Evolutionary conservation across 2,329 filamentous ascomycete genomes (phyloP).

Genomic region (Grosmannia penicillata): DNA sequence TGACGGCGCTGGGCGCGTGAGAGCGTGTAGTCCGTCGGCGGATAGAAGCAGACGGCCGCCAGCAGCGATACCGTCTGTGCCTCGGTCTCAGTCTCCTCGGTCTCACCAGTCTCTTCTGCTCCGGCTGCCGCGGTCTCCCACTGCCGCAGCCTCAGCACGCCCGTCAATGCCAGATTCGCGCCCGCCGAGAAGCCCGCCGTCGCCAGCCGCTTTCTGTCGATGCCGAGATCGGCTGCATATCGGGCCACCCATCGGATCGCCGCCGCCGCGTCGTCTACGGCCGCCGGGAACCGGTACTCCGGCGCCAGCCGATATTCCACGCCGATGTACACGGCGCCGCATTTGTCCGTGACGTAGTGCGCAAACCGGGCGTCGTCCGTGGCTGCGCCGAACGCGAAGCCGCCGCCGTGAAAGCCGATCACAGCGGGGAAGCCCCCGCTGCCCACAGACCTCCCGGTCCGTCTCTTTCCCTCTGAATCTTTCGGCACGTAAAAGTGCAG

Average conservation of each 20-base stretch:
- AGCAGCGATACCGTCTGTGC: conserved; percentile 31
- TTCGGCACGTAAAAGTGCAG: conserved; percentile 29
- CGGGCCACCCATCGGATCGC: conserved; percentile 45
- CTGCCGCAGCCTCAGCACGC: conserved; percentile 19
- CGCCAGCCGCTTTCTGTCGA: conserved; percentile 40
- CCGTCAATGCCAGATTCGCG: conserved; percentile 37
- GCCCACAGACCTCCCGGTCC: no score
- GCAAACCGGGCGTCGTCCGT: conserved; percentile 51
- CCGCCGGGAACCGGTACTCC: conserved; percentile 46
- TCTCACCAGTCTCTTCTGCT: no score
- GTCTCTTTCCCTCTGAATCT: conserved; percentile 4
- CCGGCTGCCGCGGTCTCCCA: conserved; percentile 11
- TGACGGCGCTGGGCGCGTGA: conserved; percentile 39
- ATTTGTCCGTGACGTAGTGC: conserved; percentile 29
- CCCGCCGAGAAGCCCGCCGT: conserved; percentile 52
- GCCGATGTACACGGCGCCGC: conserved; percentile 42
- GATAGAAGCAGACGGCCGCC: conserved; percentile 40
- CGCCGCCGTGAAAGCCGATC: conserved; percentile 54
- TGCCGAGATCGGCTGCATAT: conserved; percentile 38
- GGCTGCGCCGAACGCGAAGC: conserved; percentile 47
- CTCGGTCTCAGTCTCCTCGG: neutral
- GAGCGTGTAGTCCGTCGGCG: conserved; percentile 45
- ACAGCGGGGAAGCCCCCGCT: conserved; percentile 39
- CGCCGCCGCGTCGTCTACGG: conserved; percentile 51
- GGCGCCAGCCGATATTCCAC: conserved; percentile 57